Evolutionary conservation across 495 filamentous ascomycete species (phyloP), one percentile per base, ranked within the genome.

Genomic region (Penicillium cinerascens): DNA sequence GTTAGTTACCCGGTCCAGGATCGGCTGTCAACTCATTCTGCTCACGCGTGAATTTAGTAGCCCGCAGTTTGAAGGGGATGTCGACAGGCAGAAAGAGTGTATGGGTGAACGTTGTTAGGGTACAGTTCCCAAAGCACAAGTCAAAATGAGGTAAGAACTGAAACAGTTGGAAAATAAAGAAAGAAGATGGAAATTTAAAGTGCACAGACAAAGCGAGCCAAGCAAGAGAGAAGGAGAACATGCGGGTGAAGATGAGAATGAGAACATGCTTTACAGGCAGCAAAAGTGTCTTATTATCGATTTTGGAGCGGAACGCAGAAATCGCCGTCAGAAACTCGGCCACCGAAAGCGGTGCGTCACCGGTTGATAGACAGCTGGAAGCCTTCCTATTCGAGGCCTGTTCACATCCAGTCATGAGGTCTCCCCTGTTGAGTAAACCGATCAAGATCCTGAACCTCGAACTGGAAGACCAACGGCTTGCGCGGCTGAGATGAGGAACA

Each of bases 1-100:
- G 54, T 65, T 56, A 65, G 60, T 55, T 20, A 58, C 53, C 45
- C 43, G 47, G 44, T 38, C 50, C 26, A 45, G 41, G 17, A n/a
- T 47, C 16, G n/a, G 16, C 21, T 18, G 8, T n/a, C n/a, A n/a
- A n/a, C 9, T 8, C 27, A 35, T 18, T 9, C 44, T 47, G 27
- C 47, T 53, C 56, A 58, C 51, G 36, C 9, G 26, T 13, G 17
- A 20, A 40, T 20, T 13, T n/a, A 6, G 6, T 16, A 47, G 10
- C 17, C 20, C 13, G 17, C 22, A 13, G 29, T 8, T 11, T 10
- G 29, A 33, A 1, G 9, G 11, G 3, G 4, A 13, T 33, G 10
- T 33, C 8, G 11, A 10, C 1, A 10, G 29, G 10, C 9, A 7
- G 26, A 13, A 13, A 13, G 29, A 4, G 9, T 33, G n/a, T 13